A percentile compares a stretch with the other conserved stretches of the same genome.
These are phyloP conservation scores for Podaxis sp. DNA, from an alignment of 768 basidiomycete genomes.

Conservation along the genomic window DNA sequence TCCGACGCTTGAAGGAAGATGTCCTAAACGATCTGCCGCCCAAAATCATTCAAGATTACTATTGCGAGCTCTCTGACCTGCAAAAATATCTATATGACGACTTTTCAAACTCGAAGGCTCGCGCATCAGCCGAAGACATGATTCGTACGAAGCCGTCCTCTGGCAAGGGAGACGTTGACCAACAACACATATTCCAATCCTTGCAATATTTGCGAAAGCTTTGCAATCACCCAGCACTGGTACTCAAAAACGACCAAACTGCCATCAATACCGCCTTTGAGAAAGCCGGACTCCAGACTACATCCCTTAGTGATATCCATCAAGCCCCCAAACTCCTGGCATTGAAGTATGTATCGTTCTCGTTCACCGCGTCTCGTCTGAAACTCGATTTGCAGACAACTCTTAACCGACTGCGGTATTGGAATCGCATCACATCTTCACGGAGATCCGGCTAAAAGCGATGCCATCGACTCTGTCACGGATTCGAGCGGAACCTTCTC, in stretches of 20 bases:
- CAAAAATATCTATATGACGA: slow-evolving; percentile 95
- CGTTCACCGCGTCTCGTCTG: not conserved
- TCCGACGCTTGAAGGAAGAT: slow-evolving; percentile 96
- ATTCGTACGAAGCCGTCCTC: slow-evolving; percentile 42
- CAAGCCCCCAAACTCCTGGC: slow-evolving; percentile 95
- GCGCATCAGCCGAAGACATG: slow-evolving; percentile 56
- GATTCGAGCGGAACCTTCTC: slow-evolving; percentile 64
- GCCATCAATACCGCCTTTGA: slow-evolving; percentile 54
- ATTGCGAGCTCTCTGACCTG: slow-evolving; percentile 92
- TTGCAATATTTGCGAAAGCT: slow-evolving; percentile 95
- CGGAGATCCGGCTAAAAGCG: slow-evolving; percentile 61
- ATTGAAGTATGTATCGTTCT: slow-evolving; percentile 55
- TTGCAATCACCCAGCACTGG: slow-evolving; percentile 94
- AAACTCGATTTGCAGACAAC: slow-evolving; percentile 56
- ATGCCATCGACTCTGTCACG: slow-evolving; percentile 56
- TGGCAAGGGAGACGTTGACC: slow-evolving; percentile 38
- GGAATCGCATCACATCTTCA: slow-evolving; percentile 44
- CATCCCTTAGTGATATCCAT: slow-evolving; percentile 67
- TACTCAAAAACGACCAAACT: slow-evolving; percentile 70
- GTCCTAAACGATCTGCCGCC: slow-evolving; percentile 94
- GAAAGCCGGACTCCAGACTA: slow-evolving; percentile 44
- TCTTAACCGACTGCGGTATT: slow-evolving; percentile 92
- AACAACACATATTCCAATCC: slow-evolving; percentile 95
- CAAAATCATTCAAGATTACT: slow-evolving; percentile 99
- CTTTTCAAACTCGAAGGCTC: slow-evolving; percentile 78